Evolutionary conservation across 2,329 filamentous ascomycete species (phyloP), one percentile per base, ranked within the genome.

Genomic region (Neofusicoccum umdonicola): DNA sequence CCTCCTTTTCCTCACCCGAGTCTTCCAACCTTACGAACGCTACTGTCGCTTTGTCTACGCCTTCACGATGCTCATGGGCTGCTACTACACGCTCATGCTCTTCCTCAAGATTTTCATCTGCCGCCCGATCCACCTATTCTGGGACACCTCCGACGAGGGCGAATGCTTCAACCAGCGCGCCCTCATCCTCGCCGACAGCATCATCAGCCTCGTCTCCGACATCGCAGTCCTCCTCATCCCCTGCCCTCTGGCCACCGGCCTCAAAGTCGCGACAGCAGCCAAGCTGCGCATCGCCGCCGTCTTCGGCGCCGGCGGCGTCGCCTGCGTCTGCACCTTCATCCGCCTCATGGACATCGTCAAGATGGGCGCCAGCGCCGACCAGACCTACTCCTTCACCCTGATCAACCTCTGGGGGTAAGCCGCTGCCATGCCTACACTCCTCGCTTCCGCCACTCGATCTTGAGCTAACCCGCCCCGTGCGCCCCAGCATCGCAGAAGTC

Each of bases 101-200:
- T 67, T 77, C 62, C 62, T 79, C 44, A 79, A 79, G 65, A 74
- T 77, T 41, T 69, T 73, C 52, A 77, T 79, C 64, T 79, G 77
- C 57, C 65, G 69, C 13, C 77, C 77, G 0, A 70, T 79, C 15
- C 70, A 73, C 9, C 69, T 65, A 8, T 79, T 77, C 70, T 79
- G 77, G 77, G 66, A 69, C n/a, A 6, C 58, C 1, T 4, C 64
- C n/a, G 34, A 61, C 34, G 44, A 63, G 2, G 74, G 72, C 12
- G 66, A 66, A 1, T 79, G 77, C 63, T 68, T 79, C 34, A 70
- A 79, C 66, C 77, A 79, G 62, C 67, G 66, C 13, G 73, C 73
- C 0, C 74, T 77, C 1, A 71, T 79, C 4, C 72, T 77, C 9
- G 74, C 77, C 63, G 77, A 79, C 65, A 75, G 75, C 1, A 73